Conservation (phyloP, 192 early-diverging fungal species). For the Dissophora globulifera region DNA sequence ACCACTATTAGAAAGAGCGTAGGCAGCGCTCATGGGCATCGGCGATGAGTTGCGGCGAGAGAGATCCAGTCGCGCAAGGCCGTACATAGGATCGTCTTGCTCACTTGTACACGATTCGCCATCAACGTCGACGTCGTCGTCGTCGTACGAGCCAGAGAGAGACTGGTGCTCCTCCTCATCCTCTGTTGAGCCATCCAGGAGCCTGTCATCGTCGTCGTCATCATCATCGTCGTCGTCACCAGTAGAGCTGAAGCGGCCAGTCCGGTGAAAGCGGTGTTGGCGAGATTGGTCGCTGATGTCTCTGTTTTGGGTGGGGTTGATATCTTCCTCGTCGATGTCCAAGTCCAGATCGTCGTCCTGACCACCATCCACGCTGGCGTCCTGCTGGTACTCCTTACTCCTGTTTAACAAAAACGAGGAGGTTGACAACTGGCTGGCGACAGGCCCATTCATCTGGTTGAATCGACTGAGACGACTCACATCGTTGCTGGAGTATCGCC, state of each 20-base stretch:
- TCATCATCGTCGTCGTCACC: conserved; percentile 40
- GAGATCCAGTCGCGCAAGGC: conserved; percentile 38
- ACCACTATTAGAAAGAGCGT: conserved; percentile 13
- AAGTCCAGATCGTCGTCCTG: conserved; percentile 28
- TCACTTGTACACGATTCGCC: conserved; percentile 45
- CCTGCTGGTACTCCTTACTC: conserved; percentile 18
- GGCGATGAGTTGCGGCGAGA: conserved; percentile 49
- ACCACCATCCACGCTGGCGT: conserved; percentile 20
- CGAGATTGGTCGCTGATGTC: conserved; percentile 6
- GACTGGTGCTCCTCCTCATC: conserved; percentile 52
- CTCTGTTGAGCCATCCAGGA: conserved; percentile 41
- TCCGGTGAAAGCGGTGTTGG: conserved; percentile 16
- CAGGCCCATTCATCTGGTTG: conserved; percentile 13
- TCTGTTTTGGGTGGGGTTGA: background rate
- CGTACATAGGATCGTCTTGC: conserved; percentile 50
- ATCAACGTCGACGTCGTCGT: conserved; percentile 43
- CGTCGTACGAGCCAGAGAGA: conserved; percentile 41
- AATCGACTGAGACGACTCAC: conserved; percentile 43
- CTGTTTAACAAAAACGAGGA: conserved; percentile 31
- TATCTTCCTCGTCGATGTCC: conserved; percentile 21
- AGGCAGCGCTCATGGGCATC: conserved; percentile 38
- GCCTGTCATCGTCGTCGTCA: conserved; percentile 28
- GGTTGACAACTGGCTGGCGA: conserved; percentile 30
- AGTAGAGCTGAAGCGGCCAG: conserved; percentile 26
- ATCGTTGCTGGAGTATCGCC: conserved; percentile 50